Conservation (phyloP, 2,329 filamentous ascomycete species). For the Botrytis hyacinthi region DNA sequence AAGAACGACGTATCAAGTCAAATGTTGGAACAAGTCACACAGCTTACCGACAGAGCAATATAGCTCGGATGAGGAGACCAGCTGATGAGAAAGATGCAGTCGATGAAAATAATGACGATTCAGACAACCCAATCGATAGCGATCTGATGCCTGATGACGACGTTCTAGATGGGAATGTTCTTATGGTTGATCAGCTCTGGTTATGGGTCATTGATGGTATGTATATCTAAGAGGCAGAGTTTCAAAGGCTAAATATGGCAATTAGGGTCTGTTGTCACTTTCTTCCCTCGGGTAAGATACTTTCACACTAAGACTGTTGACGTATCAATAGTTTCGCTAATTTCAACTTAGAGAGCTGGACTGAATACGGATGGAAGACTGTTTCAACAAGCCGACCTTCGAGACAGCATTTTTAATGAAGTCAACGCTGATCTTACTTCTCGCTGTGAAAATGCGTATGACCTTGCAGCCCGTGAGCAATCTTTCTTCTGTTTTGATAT, state of each 20-base stretch:
- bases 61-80: neutral
- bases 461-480: slow-evolving; percentile 19
- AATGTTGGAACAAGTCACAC: neutral
- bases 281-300: neutral
- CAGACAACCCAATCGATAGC: neutral
- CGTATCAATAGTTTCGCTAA: neutral
- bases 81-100: neutral
- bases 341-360: neutral
- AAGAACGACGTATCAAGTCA: neutral
- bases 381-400: slow-evolving; percentile 23
- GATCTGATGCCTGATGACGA: slow-evolving; percentile 13
- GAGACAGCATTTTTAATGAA: slow-evolving; percentile 26
- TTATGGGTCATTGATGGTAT: slow-evolving; percentile 22
- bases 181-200: slow-evolving; percentile 25
- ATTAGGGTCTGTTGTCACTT: slow-evolving; percentile 1
- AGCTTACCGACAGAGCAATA: neutral
- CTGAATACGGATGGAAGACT: slow-evolving; percentile 17
- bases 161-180: slow-evolving; percentile 22
- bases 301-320: neutral
- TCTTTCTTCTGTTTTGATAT: neutral
- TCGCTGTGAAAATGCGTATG: slow-evolving; percentile 24
- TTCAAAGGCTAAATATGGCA: neutral
- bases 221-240: neutral
- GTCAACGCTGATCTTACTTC: slow-evolving; percentile 24
- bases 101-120: neutral